A percentile compares a stretch with the other conserved stretches of the same genome.
phyloP scores from a whole-genome alignment of 2,329 filamentous ascomycete species.

The Talaromyces albobiverticillius region DNA sequence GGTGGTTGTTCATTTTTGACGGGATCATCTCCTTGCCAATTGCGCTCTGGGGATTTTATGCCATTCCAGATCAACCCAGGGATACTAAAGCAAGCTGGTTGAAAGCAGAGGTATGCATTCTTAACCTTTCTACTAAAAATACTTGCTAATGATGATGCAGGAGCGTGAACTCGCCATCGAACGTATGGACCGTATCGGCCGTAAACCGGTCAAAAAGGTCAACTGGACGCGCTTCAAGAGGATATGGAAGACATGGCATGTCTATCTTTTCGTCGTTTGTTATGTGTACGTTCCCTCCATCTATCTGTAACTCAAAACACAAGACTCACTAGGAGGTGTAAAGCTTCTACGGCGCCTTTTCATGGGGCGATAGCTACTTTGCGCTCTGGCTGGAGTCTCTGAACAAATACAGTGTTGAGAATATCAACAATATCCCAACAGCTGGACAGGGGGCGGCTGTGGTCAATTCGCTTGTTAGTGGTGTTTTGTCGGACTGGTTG shows the following conservation, averaged over 20 bases:
- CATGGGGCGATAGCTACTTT: constrained; percentile 9
- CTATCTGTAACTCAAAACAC: not conserved
- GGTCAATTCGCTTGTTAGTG: constrained; percentile 1
- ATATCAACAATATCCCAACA: constrained; percentile 5
- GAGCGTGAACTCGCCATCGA: constrained; percentile 2
- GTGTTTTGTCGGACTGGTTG: constrained; percentile 1
- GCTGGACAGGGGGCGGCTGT: constrained; percentile 1
- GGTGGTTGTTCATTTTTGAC: constrained; percentile 8
- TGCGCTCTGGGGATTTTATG: constrained; percentile 6
- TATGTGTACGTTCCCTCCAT: not conserved
- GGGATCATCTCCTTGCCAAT: constrained; percentile 3
- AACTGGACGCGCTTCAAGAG: constrained; percentile 4
- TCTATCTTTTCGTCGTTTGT: constrained; percentile 6
- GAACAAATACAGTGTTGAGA: constrained; percentile 4
- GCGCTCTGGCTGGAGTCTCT: not conserved
- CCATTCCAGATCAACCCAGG: constrained; percentile 8
- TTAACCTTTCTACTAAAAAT: no score
- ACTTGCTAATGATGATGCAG: not conserved
- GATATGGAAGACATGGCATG: constrained; percentile 3
- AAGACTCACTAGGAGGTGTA: not conserved
- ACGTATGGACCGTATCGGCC: constrained; percentile 5
- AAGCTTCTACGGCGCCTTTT: constrained; percentile 8
- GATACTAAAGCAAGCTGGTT: constrained; percentile 4
- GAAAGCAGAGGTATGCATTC: not conserved
- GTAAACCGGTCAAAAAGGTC: constrained; percentile 4